These are phyloP conservation scores for Hanseniaspora gamundiae DNA, from an alignment of 1,139 yeast species.

Conservation along the genomic window DNA sequence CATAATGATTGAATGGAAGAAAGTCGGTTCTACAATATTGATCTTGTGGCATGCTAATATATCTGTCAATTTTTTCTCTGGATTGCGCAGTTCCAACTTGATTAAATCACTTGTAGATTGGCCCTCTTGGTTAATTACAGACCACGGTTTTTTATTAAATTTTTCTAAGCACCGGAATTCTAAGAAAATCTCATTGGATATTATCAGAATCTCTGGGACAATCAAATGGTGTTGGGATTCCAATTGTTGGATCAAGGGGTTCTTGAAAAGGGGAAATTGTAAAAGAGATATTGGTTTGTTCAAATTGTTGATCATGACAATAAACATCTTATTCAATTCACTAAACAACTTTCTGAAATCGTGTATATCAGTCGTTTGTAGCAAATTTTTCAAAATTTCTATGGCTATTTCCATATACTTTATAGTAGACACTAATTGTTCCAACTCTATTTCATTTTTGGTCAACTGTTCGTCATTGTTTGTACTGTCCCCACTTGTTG, in stretches of 20 bases:
- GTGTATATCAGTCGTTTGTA: slow-evolving; percentile 3
- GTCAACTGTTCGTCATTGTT: not conserved
- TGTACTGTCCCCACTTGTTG: no score
- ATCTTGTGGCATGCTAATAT: slow-evolving; percentile 16
- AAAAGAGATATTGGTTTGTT: slow-evolving; percentile 13
- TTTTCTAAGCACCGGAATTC: slow-evolving; percentile 16
- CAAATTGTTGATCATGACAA: slow-evolving; percentile 20
- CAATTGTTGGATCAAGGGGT: slow-evolving; percentile 2
- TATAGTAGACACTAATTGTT: not conserved
- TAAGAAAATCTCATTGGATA: slow-evolving; percentile 15
- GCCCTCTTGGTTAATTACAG: slow-evolving; percentile 20
- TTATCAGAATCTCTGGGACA: slow-evolving; percentile 13
- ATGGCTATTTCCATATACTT: not conserved
- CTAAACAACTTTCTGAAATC: slow-evolving; percentile 10
- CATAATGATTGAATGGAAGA: slow-evolving; percentile 16
- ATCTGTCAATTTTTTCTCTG: slow-evolving; percentile 15
- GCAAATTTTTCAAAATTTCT: not conserved
- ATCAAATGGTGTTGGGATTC: slow-evolving; percentile 12
- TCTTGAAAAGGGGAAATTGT: slow-evolving; percentile 14
- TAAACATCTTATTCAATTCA: slow-evolving; percentile 26
- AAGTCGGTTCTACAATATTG: slow-evolving; percentile 20
- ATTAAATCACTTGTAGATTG: slow-evolving; percentile 21
- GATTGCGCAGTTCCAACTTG: slow-evolving; percentile 17
- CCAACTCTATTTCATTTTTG: not conserved
- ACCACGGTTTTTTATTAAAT: slow-evolving; percentile 27